Evolutionary conservation across 2,329 filamentous ascomycete genomes (phyloP), one percentile per base, ranked within the genome.

Genomic region (Neonectria ditissima): DNA sequence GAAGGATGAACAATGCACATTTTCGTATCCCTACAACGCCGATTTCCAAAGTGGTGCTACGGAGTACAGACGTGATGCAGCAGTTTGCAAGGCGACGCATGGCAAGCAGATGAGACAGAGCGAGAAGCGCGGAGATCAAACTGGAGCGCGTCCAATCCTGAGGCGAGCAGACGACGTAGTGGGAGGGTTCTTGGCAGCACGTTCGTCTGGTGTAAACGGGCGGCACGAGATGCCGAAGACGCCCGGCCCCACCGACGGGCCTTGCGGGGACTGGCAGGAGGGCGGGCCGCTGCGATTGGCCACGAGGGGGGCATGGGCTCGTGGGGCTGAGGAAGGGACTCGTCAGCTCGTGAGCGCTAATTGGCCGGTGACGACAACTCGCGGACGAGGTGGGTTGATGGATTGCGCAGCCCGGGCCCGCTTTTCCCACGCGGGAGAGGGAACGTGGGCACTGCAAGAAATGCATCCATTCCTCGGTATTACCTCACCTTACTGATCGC

Each of bases 311-410:
- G 51, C 51, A 37, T 44, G 57, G 55, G 34, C 24, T 16, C 26
- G 50, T 28, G 39, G 66, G 70, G 63, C 61, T 67, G 68, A 67
- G 63, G 60, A 65, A 63, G 65, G 71, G 73, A 75, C 76, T 79
- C 77, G 77, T 79, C 74, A 79, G 75, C 77, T 75, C 48, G 47
- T 64, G 55, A 53, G 34, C 43, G 41, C 53, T 73, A 65, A 78
- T 79, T 79, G 77, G 72, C 57, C 54, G 18, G 18, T 26, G 39
- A 13, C 8, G n/a, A 16, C 16, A 11, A 34, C 32, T 18, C 47
- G 45, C 18, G 18, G n/a, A n/a, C 24, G 44, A 11, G 39, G 56
- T 64, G 68, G 68, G 43, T 62, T 61, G 62, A 65, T 53, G 45
- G 68, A 62, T 70, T 71, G 69, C 70, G 70, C 60, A 65, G 62